These are phyloP conservation scores for Macadamia tetraphylla DNA, from an alignment of 164 flowering plant species.

Conservation along the genomic window DNA sequence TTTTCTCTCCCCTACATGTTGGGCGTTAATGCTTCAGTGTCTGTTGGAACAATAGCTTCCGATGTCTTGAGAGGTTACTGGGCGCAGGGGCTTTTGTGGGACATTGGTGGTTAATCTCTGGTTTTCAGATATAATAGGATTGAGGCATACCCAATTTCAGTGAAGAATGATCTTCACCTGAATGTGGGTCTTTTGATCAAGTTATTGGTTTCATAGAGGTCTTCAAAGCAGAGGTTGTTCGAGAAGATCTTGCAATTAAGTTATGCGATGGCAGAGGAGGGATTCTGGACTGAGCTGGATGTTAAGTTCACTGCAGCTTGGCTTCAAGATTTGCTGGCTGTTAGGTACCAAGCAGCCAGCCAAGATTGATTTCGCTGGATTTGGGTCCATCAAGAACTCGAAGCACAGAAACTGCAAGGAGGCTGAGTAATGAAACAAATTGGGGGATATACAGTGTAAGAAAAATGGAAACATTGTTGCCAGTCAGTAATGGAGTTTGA, in stretches of 20 bases:
- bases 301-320: conserved; percentile 91
- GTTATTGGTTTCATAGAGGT: conserved; percentile 80
- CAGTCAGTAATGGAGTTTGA: too few species aligned
- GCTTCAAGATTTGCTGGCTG: conserved; percentile 95
- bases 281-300: conserved; percentile 89
- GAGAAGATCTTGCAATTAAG: too few species aligned
- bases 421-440: too few species aligned
- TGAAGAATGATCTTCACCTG: conserved; percentile 96
- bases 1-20: conserved; percentile 83
- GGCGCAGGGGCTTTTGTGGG: conserved; percentile 98
- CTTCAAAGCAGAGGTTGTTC: conserved; percentile 66
- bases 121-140: conserved; percentile 72
- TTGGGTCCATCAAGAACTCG: conserved; percentile 72
- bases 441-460: too few species aligned
- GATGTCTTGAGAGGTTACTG: conserved; percentile 95
- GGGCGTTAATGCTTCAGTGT: conserved; percentile 96
- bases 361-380: conserved; percentile 82
- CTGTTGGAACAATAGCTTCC: conserved; percentile 93
- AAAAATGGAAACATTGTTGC: too few species aligned
- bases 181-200: conserved; percentile 82
- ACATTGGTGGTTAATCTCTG: conserved; percentile 80
- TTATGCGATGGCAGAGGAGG: conserved; percentile 85
- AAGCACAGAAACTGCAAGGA: too few species aligned
- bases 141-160: conserved; percentile 84
- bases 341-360: conserved; percentile 95